Conservation (phyloP, 2,329 filamentous ascomycete species). For the Fusarium liriodendri region DNA sequence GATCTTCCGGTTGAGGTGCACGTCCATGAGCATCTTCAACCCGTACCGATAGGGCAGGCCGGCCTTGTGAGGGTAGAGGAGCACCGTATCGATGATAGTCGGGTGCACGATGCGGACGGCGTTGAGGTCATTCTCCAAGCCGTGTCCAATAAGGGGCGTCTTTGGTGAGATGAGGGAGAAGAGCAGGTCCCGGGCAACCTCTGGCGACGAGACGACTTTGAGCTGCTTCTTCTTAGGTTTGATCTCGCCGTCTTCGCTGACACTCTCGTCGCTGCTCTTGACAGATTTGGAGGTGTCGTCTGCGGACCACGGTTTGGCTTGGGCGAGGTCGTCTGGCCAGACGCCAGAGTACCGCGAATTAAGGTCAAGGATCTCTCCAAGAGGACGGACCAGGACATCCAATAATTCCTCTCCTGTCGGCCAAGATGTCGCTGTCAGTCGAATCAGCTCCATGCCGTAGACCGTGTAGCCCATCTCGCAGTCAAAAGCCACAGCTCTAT, state of each 20-base stretch:
- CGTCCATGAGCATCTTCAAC: conserved; percentile 79
- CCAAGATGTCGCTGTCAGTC: conserved; percentile 90
- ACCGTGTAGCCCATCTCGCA: conserved; percentile 99
- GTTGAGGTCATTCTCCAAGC: conserved; percentile 95
- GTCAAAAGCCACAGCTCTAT: conserved; percentile 84
- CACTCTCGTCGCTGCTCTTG: conserved; percentile 40
- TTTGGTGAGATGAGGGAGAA: conserved; percentile 79
- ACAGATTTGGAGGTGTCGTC: conserved; percentile 37
- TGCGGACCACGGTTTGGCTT: conserved; percentile 68
- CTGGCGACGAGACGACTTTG: conserved; percentile 80
- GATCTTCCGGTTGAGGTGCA: conserved; percentile 79
- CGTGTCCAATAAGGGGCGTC: conserved; percentile 91
- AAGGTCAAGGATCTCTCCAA: conserved; percentile 87
- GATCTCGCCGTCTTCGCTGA: conserved; percentile 45
- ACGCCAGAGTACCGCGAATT: conserved; percentile 95
- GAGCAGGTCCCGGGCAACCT: conserved; percentile 79
- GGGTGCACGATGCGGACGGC: conserved; percentile 86
- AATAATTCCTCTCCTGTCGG: conserved; percentile 79
- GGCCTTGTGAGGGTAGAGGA: conserved; percentile 82
- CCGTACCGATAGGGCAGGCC: conserved; percentile 83
- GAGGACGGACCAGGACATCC: conserved; percentile 85
- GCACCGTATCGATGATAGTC: conserved; percentile 84
- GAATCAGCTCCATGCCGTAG: conserved; percentile 86
- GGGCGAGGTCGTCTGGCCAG: conserved; percentile 78
- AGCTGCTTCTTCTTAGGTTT: conserved; percentile 58